Percentiles rank a stretch among this genome's conserved stretches.
phyloP scores from a whole-genome alignment of 78 protist genomes.

The Polysphondylium violaceum region DNA sequence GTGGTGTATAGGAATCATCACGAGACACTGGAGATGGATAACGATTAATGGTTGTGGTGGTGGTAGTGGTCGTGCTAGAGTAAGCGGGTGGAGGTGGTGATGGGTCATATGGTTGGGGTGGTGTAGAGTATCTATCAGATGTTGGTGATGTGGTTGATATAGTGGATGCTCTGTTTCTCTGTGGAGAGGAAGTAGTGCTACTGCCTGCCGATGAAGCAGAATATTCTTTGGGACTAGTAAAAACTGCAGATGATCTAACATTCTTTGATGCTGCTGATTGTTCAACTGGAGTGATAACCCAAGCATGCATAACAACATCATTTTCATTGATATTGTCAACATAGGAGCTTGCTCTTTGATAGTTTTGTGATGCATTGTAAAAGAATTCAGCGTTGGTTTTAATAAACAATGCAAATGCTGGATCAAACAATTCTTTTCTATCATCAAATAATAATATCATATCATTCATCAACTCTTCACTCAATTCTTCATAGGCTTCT shows the following conservation, averaged over 20 bases:
- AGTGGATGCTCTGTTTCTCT: slow-evolving; percentile 33
- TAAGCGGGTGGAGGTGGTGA: too few species aligned
- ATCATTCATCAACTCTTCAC: slow-evolving; percentile 55
- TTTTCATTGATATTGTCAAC: slow-evolving; percentile 35
- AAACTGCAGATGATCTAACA: slow-evolving; percentile 52
- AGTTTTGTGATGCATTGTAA: neutral
- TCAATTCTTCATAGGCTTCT: slow-evolving; percentile 53
- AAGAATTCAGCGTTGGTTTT: slow-evolving; percentile 39
- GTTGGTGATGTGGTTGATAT: slow-evolving; percentile 31
- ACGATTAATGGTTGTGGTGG: neutral
- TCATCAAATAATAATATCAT: slow-evolving; percentile 56
- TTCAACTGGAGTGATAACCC: slow-evolving; percentile 57
- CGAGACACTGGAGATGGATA: slow-evolving; percentile 9
- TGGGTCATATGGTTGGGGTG: neutral
- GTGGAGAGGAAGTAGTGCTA: slow-evolving; percentile 16
- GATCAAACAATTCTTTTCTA: slow-evolving; percentile 53
- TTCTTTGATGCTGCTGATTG: slow-evolving; percentile 22
- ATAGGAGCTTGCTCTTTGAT: neutral
- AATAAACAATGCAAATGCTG: slow-evolving; percentile 61
- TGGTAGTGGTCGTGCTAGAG: neutral
- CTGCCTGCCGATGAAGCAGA: neutral
- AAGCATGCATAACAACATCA: slow-evolving; percentile 30
- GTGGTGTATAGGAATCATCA: neutral
- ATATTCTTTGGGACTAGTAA: slow-evolving; percentile 19
- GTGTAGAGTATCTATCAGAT: neutral